Base-by-base conservation (phyloP, 2,329 filamentous ascomycete species). In the Venturiaceae sp. region DNA sequence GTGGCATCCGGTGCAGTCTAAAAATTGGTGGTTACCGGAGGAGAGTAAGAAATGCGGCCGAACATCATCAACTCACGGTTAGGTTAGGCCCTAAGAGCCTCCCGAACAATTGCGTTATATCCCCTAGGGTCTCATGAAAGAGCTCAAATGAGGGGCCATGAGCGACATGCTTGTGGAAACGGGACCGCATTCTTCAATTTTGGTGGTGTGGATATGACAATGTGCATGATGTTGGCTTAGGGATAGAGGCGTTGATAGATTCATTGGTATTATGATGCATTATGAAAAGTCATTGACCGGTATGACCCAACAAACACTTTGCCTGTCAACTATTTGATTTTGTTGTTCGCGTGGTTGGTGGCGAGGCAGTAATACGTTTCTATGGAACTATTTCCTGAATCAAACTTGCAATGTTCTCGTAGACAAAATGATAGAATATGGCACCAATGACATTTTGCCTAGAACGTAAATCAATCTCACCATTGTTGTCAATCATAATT, bases 1-100 rank as follows among this genome's bases (percentile, higher is more conserved):
- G 78, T 96, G 70, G 83, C 83, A 50, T 77, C 84, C 59, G 92
- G 92, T 73, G 89, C 90, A 65, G 91, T 97, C 71, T 95, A 89
- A 81, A 47, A 50, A n/a, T 2, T 19, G 34, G 6, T 37, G 3
- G 9, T 41, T 33, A 2, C 28, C 1, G 21, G 9, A 14, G 23
- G 9, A 13, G 5, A 54, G 32, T 14, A 37, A 3, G 30, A 32
- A 36, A n/a, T n/a, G 14, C 52, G 16, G 52, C 8, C 11, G 23
- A 26, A 39, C 52, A 39, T 9, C 36, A 50, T n/a, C 21, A 53
- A 36, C 16, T 14, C 34, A n/a, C 30, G 32, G n/a, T 19, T 36
- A 33, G 32, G 52, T 34, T 30, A 36, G 32, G n/a, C 30, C 52
- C n/a, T 4, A 34, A 37, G 34, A 53, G 52, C 14, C 52, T 23